These are phyloP conservation scores for Candida sanyaensis DNA, from an alignment of 1,139 yeast species.

Conservation along the genomic window DNA sequence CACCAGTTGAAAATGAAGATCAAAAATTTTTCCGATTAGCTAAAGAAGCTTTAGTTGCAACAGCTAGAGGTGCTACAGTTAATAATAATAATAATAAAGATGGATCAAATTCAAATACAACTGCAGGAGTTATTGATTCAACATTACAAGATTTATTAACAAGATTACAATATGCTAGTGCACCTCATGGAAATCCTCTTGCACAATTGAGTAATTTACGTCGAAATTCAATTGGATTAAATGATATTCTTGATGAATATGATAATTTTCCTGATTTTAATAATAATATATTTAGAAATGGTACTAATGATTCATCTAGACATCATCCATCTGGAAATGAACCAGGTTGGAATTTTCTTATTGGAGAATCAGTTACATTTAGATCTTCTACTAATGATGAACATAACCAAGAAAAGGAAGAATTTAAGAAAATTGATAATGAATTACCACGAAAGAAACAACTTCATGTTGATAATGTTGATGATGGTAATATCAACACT, in stretches of 20 bases:
- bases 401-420: slow-evolving; percentile 6
- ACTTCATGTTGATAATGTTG: slow-evolving; percentile 6
- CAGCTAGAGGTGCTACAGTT: slow-evolving; percentile 32
- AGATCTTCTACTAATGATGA: not conserved
- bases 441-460: slow-evolving; percentile 6
- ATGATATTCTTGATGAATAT: slow-evolving; percentile 47
- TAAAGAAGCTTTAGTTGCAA: slow-evolving; percentile 48
- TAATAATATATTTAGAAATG: slow-evolving; percentile 38
- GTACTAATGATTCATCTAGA: not conserved
- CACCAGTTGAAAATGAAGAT: slow-evolving; percentile 31
- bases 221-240: slow-evolving; percentile 44
- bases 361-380: slow-evolving; percentile 25
- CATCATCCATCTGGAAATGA: slow-evolving; percentile 19
- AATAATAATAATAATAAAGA: not conserved
- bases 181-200: slow-evolving; percentile 56
- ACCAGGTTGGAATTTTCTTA: slow-evolving; percentile 39
- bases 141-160: slow-evolving; percentile 53
- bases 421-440: not conserved
- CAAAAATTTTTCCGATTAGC: slow-evolving; percentile 44
- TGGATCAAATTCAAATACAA: slow-evolving; percentile 7
- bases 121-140: slow-evolving; percentile 44
- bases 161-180: slow-evolving; percentile 53
- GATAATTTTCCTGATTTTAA: slow-evolving; percentile 45
- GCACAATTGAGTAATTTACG: slow-evolving; percentile 33
- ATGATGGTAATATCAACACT: too few relatives aligned